Conservation (phyloP, 495 filamentous ascomycete genomes). For the Pyrenula massariospora region DNA sequence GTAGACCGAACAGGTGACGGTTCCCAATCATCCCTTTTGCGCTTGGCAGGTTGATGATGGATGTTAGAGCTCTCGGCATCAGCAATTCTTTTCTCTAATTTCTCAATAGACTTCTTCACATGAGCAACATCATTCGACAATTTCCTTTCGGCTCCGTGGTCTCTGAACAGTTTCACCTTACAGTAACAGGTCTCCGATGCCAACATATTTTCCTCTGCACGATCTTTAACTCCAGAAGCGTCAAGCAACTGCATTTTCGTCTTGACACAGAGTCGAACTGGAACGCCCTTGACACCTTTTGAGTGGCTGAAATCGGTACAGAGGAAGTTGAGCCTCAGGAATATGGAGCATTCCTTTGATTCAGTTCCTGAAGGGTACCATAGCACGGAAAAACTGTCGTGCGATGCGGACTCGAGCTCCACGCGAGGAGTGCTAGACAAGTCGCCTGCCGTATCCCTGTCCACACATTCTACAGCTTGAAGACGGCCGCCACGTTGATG, state of each 20-base stretch:
- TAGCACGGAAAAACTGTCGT: slow-evolving; percentile 82
- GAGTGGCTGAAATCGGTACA: slow-evolving; percentile 98
- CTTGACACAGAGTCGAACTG: slow-evolving; percentile 83
- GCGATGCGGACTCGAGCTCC: slow-evolving; percentile 70
- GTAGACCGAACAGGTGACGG: too few species aligned
- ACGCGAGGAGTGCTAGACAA: slow-evolving; percentile 59
- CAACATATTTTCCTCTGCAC: slow-evolving; percentile 26
- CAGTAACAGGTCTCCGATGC: slow-evolving; percentile 73
- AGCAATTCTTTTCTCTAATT: slow-evolving; percentile 78
- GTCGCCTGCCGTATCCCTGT: slow-evolving; percentile 58
- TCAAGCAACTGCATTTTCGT: slow-evolving; percentile 48
- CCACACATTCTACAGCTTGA: slow-evolving; percentile 88
- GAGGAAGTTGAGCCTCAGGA: slow-evolving; percentile 92
- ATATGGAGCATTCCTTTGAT: slow-evolving; percentile 60
- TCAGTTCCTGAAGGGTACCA: slow-evolving; percentile 61
- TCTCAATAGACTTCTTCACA: slow-evolving; percentile 88
- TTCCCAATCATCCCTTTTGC: too few species aligned
- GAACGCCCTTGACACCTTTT: slow-evolving; percentile 94
- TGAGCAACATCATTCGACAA: slow-evolving; percentile 88
- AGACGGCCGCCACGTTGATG: slow-evolving; percentile 78
- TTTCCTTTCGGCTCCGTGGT: slow-evolving; percentile 93
- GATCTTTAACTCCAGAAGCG: too few species aligned
- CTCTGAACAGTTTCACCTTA: slow-evolving; percentile 93
- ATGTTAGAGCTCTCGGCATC: slow-evolving; percentile 52
- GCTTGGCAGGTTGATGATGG: too few species aligned